Conservation (phyloP, 169 alveolate genomes). For the Plasmodium vivax region DNA sequence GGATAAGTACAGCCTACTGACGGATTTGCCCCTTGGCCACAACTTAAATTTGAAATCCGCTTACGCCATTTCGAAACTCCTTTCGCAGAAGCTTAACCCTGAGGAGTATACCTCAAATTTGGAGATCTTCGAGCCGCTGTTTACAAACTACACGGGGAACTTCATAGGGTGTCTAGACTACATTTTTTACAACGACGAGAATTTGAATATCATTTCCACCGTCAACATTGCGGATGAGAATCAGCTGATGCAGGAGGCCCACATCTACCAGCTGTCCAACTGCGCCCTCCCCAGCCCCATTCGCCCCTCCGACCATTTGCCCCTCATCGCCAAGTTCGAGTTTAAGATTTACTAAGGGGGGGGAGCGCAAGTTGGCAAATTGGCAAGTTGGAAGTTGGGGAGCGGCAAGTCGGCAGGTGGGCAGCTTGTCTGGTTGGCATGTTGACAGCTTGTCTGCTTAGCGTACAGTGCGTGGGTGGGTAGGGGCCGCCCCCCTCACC, state of each 20-base stretch:
- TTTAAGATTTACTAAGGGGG: slow-evolving; percentile 54
- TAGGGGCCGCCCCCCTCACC: not conserved
- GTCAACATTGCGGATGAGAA: slow-evolving; percentile 78
- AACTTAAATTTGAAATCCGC: slow-evolving; percentile 81
- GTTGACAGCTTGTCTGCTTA: not conserved
- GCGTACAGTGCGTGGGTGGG: not conserved
- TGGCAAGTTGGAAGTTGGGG: not conserved
- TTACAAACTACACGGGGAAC: slow-evolving; percentile 83
- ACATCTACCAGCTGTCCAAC: slow-evolving; percentile 79
- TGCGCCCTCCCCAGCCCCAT: slow-evolving; percentile 85
- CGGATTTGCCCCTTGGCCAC: slow-evolving; percentile 80
- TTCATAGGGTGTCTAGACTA: slow-evolving; percentile 86
- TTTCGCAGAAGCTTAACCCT: slow-evolving; percentile 36
- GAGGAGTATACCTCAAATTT: slow-evolving; percentile 39
- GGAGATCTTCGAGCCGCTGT: slow-evolving; percentile 80
- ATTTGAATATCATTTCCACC: slow-evolving; percentile 78
- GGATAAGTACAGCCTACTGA: slow-evolving; percentile 76
- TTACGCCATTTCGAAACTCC: slow-evolving; percentile 77
- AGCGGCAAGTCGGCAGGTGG: not conserved
- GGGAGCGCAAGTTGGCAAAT: too few species aligned
- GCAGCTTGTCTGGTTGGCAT: not conserved
- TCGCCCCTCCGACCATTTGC: slow-evolving; percentile 86
- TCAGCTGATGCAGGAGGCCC: slow-evolving; percentile 82
- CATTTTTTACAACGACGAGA: slow-evolving; percentile 80
- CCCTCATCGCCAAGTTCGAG: slow-evolving; percentile 84